A percentile compares a stretch with the other conserved stretches of the same genome.
Conservation (phyloP, 768 basidiomycete species). For the Rhizopogon rudus region DNA sequence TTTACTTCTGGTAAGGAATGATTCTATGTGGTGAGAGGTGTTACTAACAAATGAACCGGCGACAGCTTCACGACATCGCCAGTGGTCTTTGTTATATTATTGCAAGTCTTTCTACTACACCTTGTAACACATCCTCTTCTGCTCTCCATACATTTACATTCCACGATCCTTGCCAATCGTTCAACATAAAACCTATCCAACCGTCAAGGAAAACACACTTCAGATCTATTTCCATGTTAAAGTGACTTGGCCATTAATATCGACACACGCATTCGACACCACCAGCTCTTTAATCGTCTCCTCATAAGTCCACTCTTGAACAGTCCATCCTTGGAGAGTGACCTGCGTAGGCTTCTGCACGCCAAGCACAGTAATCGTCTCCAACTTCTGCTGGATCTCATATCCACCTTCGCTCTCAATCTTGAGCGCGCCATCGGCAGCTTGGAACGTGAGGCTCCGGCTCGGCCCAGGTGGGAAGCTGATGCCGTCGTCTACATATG, state of each 20-base stretch:
- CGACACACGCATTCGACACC: slow-evolving; percentile 27
- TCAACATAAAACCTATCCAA: too few species aligned
- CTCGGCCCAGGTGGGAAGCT: too few species aligned
- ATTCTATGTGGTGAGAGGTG: neutral
- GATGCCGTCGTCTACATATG: slow-evolving; percentile 56
- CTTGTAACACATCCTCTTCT: too few species aligned
- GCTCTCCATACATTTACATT: too few species aligned
- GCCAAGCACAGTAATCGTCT: too few species aligned
- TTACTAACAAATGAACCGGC: neutral
- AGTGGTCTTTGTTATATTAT: slow-evolving; percentile 1
- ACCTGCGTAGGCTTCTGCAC: too few species aligned
- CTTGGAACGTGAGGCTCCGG: too few species aligned
- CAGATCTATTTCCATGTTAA: too few species aligned
- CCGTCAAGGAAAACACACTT: too few species aligned
- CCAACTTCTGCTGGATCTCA: slow-evolving; percentile 15
- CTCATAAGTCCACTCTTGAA: slow-evolving; percentile 37
- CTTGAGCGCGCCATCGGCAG: slow-evolving; percentile 31
- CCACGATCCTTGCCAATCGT: too few species aligned
- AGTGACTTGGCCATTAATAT: too few species aligned
- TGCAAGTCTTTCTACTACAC: neutral
- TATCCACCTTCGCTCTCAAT: slow-evolving; percentile 32
- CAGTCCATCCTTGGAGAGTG: neutral
- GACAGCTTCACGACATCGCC: neutral
- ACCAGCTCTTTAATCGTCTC: slow-evolving; percentile 36
- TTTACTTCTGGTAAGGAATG: slow-evolving; percentile 7